These are phyloP conservation scores for Tylopilus sp. DNA, from an alignment of 768 basidiomycete species.

Conservation along the genomic window DNA sequence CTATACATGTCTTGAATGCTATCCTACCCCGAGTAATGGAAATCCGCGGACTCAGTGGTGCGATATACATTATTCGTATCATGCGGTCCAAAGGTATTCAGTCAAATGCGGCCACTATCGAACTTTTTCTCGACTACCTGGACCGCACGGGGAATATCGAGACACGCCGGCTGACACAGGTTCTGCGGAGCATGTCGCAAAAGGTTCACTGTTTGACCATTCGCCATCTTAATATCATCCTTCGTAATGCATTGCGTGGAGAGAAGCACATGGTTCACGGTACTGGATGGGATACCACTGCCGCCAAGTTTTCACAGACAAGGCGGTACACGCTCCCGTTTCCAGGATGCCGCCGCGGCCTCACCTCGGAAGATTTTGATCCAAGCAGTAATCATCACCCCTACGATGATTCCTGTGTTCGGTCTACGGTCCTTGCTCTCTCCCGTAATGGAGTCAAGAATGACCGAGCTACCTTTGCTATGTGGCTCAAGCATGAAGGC, in stretches of 20 bases:
- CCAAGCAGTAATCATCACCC: constrained; percentile 43
- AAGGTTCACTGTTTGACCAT: constrained; percentile 45
- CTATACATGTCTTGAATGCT: constrained; percentile 57
- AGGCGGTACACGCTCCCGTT: constrained; percentile 17
- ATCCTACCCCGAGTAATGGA: constrained; percentile 50
- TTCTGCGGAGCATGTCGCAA: constrained; percentile 47
- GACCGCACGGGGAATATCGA: constrained; percentile 39
- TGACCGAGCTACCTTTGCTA: constrained; percentile 54
- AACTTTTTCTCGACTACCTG: constrained; percentile 54
- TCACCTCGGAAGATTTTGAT: constrained; percentile 38
- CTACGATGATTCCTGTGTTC: constrained; percentile 32
- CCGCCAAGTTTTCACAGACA: constrained; percentile 37
- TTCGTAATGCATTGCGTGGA: constrained; percentile 49
- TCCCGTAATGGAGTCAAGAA: constrained; percentile 45
- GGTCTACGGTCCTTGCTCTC: constrained; percentile 46
- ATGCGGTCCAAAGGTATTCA: constrained; percentile 52
- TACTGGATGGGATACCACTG: constrained; percentile 45
- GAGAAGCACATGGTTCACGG: constrained; percentile 47
- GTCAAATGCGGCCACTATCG: constrained; percentile 53
- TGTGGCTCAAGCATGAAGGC: constrained; percentile 64
- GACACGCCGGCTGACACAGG: constrained; percentile 45
- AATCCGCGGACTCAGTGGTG: constrained; percentile 46
- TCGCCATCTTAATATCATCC: constrained; percentile 53
- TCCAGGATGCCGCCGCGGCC: constrained; percentile 11
- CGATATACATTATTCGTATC: constrained; percentile 45